A percentile compares a stretch with the other conserved stretches of the same genome.
Evolutionary conservation across 257 asterid genomes (phyloP).

Genomic region (Nicotiana attenuata): DNA sequence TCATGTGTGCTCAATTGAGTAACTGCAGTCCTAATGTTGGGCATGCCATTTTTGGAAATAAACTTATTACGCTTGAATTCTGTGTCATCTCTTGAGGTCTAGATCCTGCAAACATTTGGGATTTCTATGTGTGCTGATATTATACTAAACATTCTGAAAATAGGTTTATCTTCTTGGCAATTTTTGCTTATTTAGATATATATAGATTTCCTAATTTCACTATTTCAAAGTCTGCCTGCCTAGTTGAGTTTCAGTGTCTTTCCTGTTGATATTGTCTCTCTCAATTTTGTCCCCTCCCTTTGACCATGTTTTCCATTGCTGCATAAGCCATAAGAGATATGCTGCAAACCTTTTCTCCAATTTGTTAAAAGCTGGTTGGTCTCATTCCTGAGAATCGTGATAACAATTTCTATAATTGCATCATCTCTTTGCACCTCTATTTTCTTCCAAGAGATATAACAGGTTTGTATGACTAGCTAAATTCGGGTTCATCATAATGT

Average conservation of each 20-base stretch:
- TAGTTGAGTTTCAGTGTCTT: neutral
- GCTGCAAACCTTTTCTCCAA: neutral
- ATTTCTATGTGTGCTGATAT: neutral
- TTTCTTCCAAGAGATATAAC: neutral
- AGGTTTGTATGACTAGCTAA: neutral
- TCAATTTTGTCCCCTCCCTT: neutral
- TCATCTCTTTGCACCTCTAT: neutral
- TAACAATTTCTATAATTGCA: neutral
- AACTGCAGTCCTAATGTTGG: neutral
- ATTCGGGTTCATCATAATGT: neutral
- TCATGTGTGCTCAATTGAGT: neutral
- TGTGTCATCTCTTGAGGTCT: neutral
- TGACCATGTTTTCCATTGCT: neutral
- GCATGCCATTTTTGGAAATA: neutral
- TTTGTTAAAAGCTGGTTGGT: neutral
- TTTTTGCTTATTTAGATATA: neutral
- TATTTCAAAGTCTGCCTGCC: neutral
- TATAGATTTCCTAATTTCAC: neutral
- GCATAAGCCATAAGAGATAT: neutral
- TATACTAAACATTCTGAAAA: constrained; percentile 1
- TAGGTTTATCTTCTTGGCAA: neutral
- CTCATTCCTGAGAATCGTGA: neutral
- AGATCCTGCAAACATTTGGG: neutral
- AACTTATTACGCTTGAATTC: neutral
- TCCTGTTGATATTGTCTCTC: neutral